Conservation (phyloP, 257 asterid genomes). For the Catharanthus roseus region DNA sequence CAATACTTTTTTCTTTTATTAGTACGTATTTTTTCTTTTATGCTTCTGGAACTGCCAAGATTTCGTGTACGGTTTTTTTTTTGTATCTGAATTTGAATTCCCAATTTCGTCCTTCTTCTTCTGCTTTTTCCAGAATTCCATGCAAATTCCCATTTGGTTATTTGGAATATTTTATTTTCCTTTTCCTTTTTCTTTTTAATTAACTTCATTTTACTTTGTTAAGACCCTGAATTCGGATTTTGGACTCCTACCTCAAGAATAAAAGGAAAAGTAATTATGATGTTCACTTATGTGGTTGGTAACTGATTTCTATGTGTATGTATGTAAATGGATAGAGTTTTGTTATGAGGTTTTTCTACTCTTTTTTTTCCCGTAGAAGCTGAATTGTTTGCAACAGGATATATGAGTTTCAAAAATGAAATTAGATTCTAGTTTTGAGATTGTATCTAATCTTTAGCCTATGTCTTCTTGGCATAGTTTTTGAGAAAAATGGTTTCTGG, state of each 20-base stretch:
- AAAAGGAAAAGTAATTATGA: not conserved
- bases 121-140: constrained; percentile 19
- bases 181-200: too few relatives aligned
- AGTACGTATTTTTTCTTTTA: constrained; percentile 4
- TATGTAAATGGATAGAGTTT: too few relatives aligned
- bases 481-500: not conserved
- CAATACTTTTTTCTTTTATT: constrained; percentile 5
- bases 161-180: constrained; percentile 15
- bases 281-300: not conserved
- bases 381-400: too few relatives aligned
- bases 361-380: too few relatives aligned
- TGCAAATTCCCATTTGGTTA: constrained; percentile 14
- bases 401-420: too few relatives aligned
- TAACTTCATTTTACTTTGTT: constrained; percentile 1
- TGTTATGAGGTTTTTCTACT: too few relatives aligned
- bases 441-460: too few relatives aligned
- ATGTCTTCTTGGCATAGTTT: not conserved
- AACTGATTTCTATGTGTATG: not conserved
- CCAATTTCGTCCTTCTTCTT: constrained; percentile 37
- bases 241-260: not conserved
- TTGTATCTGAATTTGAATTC: constrained; percentile 36
- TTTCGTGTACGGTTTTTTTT: constrained; percentile 26
- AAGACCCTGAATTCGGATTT: not conserved
- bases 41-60: constrained; percentile 16
- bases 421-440: too few relatives aligned